Conservation (phyloP, 2,329 filamentous ascomycete genomes). For the Colletotrichum agaves region DNA sequence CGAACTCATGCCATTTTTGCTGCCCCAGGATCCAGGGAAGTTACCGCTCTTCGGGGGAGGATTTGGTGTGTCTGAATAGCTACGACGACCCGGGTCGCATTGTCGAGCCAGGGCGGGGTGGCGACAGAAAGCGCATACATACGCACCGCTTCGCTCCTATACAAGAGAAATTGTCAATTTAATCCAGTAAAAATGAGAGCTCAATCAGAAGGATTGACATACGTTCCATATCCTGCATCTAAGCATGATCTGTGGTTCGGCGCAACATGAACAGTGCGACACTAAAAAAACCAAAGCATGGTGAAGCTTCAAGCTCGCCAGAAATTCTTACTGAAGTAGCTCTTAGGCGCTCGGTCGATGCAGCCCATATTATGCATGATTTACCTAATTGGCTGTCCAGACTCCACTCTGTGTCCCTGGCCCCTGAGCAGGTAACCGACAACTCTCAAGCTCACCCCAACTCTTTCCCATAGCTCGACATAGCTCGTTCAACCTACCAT, state of each 20-base stretch:
- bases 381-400: slow-evolving; percentile 15
- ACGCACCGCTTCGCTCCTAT: slow-evolving; percentile 51
- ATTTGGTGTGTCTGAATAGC: slow-evolving; percentile 31
- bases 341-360: background rate
- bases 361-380: background rate
- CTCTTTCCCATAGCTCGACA: background rate
- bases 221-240: slow-evolving; percentile 55
- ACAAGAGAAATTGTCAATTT: slow-evolving; percentile 28
- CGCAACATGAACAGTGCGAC: slow-evolving; percentile 31
- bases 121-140: slow-evolving; percentile 55
- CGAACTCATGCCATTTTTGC: background rate
- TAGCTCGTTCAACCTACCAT: slow-evolving; percentile 1
- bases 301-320: background rate
- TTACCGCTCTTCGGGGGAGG: background rate
- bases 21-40: slow-evolving; percentile 1
- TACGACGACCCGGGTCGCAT: slow-evolving; percentile 17
- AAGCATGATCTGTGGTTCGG: slow-evolving; percentile 49
- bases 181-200: background rate
- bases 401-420: slow-evolving; percentile 10
- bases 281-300: background rate
- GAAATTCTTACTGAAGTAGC: slow-evolving; percentile 9
- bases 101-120: slow-evolving; percentile 37
- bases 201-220: slow-evolving; percentile 15
- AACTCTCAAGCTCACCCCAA: slow-evolving; percentile 5
- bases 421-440: slow-evolving; percentile 14